These are phyloP conservation scores for Sphagnum tenellum DNA, from an alignment of 225 moss, liverwort and hornwort genomes.

Conservation along the genomic window DNA sequence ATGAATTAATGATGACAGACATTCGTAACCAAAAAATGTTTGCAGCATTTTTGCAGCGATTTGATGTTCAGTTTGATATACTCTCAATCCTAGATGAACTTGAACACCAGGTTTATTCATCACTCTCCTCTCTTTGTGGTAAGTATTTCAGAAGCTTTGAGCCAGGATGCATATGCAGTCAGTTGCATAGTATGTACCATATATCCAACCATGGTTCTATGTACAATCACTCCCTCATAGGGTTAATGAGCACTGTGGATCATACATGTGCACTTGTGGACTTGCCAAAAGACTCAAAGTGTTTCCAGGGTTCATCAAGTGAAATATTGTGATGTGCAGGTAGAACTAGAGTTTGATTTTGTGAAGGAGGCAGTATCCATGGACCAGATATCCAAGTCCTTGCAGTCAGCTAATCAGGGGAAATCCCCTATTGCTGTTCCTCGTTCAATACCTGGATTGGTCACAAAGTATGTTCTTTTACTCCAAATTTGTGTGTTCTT, in stretches of 20 bases:
- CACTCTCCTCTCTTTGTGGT: too few relatives aligned
- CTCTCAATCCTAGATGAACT: slow-evolving; percentile 77
- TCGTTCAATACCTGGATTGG: slow-evolving; percentile 63
- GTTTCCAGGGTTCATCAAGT: not conserved
- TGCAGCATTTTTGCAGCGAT: slow-evolving; percentile 62
- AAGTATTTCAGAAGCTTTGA: too few relatives aligned
- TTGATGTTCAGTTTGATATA: slow-evolving; percentile 75
- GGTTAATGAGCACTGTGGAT: too few relatives aligned
- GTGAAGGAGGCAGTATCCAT: slow-evolving; percentile 73
- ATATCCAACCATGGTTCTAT: too few relatives aligned
- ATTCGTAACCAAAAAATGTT: slow-evolving; percentile 90
- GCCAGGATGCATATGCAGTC: too few relatives aligned
- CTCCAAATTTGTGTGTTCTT: not conserved
- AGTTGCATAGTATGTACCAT: too few relatives aligned
- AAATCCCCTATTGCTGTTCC: slow-evolving; percentile 60
- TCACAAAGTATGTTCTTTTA: slow-evolving; percentile 53
- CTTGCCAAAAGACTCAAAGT: too few relatives aligned
- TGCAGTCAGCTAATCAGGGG: slow-evolving; percentile 43
- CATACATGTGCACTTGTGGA: too few relatives aligned
- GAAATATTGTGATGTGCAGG: slow-evolving; percentile 25
- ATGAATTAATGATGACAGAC: slow-evolving; percentile 99
- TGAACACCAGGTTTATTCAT: slow-evolving; percentile 58
- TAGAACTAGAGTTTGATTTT: slow-evolving; percentile 94
- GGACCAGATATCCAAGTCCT: slow-evolving; percentile 68
- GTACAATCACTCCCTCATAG: too few relatives aligned